Evolutionary conservation across 2,329 filamentous ascomycete species (phyloP).

Genomic region (Colletotrichum cordylinicola): DNA sequence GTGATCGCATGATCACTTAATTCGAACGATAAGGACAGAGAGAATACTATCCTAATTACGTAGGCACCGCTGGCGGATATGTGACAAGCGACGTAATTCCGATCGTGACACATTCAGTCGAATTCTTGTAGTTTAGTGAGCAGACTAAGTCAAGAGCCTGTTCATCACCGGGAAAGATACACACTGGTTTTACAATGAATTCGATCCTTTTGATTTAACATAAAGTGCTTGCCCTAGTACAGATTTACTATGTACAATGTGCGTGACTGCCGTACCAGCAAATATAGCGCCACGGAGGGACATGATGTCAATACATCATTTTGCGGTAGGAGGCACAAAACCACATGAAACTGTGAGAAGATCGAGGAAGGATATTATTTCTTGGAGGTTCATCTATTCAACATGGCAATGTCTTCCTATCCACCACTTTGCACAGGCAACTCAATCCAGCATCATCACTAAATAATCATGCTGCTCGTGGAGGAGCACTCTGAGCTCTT

Average conservation of each 20-base stretch:
- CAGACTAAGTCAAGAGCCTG: fast-evolving
- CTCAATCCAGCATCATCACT: neutral
- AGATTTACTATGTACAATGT: fast-evolving
- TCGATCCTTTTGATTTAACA: fast-evolving
- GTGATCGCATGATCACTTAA: neutral
- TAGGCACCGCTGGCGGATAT: neutral
- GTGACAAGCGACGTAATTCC: neutral
- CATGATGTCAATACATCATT: neutral
- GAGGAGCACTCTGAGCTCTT: neutral
- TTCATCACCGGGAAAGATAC: neutral
- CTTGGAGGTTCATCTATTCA: neutral
- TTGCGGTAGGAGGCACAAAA: neutral
- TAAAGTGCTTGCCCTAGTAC: neutral
- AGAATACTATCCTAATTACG: fast-evolving
- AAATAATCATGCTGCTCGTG: neutral
- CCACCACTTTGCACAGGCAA: neutral
- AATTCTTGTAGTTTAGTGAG: neutral
- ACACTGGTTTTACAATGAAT: neutral
- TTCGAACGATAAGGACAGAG: neutral
- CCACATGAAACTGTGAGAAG: neutral
- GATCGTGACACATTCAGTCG: neutral
- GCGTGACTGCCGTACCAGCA: neutral
- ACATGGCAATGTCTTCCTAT: fast-evolving
- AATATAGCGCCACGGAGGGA: neutral
- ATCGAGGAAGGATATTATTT: neutral